Base-by-base conservation (phyloP, 2,329 filamentous ascomycete genomes). In the Verruconis gallopava region DNA sequence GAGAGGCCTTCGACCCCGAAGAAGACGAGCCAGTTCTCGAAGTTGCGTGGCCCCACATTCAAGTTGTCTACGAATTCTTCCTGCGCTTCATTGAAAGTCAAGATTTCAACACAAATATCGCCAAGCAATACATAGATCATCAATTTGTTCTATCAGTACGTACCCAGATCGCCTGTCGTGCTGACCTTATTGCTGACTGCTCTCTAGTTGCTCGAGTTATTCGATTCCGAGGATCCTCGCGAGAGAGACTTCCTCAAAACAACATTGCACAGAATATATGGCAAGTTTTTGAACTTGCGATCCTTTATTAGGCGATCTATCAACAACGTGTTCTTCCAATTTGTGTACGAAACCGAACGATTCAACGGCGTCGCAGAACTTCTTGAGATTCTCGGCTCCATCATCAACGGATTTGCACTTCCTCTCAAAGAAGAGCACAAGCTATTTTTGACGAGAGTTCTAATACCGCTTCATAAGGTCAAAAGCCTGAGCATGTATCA, bases 401-500 rank as follows among this genome's bases (percentile, higher is more conserved):
- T 98, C 56, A 98, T 98, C 71, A 98, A 98, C 59, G 91, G 91
- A 36, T 98, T 98, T 58, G 91, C 91, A 17, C 68, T 98, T 44
- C 91, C 91, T 11, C 70, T 98, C 41, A 98, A 98, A 66, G 91
- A 98, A 58, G 91, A 98, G 59, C 91, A 98, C 68, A 98, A 98
- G 67, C 76, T 96, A 20, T 98, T 98, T 69, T 68, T 98, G 49
- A 98, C 91, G 1, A 72, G 91, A 44, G 89, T 95, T 13, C 68
- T 98, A 50, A 76, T 98, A 44, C 91, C 91, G 21, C 67, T 98
- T 50, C 91, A 98, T 71, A 98, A 98, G 63, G 88, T 93, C 55
- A 98, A 96, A 72, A 93, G 89, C 62, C 66, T 98, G 56, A 96
- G 89, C 81, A 96, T 98, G 91, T 98, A 98, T 57, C 91, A 98